A percentile compares a stretch with the other conserved stretches of the same genome.
Conservation (phyloP, 805 yeast genomes). For the Ogataea populi-albae region DNA sequence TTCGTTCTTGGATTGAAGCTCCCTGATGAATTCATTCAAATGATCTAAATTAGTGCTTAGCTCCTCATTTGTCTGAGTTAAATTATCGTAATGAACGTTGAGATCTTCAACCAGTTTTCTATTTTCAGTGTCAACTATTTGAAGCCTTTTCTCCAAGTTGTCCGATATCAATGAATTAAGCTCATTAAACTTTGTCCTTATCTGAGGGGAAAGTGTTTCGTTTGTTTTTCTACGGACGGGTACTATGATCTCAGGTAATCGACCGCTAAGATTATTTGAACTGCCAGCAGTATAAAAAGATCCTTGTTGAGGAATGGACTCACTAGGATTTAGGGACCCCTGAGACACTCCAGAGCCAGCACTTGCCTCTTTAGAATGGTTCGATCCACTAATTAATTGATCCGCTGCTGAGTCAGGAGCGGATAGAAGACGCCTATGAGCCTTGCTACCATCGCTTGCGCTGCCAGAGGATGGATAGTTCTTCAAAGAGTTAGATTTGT, state of each 20-base stretch:
- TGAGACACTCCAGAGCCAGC: background rate
- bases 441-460: constrained; percentile 5
- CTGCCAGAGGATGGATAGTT: constrained; percentile 9
- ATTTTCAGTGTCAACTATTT: constrained; percentile 29
- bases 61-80: constrained; percentile 28
- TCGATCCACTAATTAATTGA: constrained; percentile 1
- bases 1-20: constrained; percentile 29
- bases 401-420: constrained; percentile 9
- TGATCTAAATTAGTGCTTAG: constrained; percentile 26
- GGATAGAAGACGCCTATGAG: constrained; percentile 11
- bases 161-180: constrained; percentile 25
- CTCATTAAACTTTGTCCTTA: constrained; percentile 27
- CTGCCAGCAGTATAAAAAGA: constrained; percentile 1
- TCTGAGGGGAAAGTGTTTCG: constrained; percentile 24
- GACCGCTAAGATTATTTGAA: background rate
- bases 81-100: constrained; percentile 23
- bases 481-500: constrained; percentile 10
- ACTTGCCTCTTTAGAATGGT: constrained; percentile 4
- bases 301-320: background rate
- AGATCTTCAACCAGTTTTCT: constrained; percentile 28
- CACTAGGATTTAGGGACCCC: background rate
- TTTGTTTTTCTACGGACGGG: constrained; percentile 1
- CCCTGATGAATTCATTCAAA: constrained; percentile 29
- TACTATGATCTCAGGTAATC: constrained; percentile 8
- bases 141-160: constrained; percentile 22